Evolutionary conservation across 768 basidiomycete genomes (phyloP), one percentile per base, ranked within the genome.

Genomic region (Hebeloma cylindrosporum): DNA sequence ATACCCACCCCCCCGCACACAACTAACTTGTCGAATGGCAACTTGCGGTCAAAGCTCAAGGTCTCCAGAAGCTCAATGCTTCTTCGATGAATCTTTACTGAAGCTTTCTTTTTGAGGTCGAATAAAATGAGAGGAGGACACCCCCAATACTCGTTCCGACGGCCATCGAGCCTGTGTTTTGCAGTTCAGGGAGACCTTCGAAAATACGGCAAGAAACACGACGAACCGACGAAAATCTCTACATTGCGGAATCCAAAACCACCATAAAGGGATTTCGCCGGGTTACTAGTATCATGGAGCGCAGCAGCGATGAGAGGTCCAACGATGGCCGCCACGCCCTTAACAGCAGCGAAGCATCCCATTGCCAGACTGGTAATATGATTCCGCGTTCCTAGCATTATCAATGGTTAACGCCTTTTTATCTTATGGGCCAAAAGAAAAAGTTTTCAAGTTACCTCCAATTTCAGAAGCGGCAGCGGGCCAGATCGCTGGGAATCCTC

Each of bases 401-500:
- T 3, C 2, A 5, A n/a, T 35, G 17, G 22, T 16, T 6, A 13
- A n/a, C 18, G 21, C 18, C 22, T 10, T 22, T 25, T 3, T 7
- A 3, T 25, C 5, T 20, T n/a, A n/a, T n/a, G n/a, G n/a, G n/a
- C n/a, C n/a, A 28, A 18, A 17, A 30, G 13, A 18, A 7, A 17
- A n/a, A 3, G 3, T 2, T 4, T 26, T 21, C 9, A 13, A 26
- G 23, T 7, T 8, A 41, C 40, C 43, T 16, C 34, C 43, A 13
- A 45, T 35, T 30, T 45, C 43, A 11, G 43, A 22, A 8, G 43
- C 43, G 1, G 43, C 43, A 13, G 43, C 43, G 1, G 43, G 32
- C 43, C 43, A 45, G 27, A 45, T 36, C 4, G 34, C 43, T 8
- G 43, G 43, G 13, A 45, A 45, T 8, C 34, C 43, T 20, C 43